Base-by-base conservation (phyloP, 1,284 basidiomycete species). In the Cutaneotrichosporon arboriforme region DNA sequence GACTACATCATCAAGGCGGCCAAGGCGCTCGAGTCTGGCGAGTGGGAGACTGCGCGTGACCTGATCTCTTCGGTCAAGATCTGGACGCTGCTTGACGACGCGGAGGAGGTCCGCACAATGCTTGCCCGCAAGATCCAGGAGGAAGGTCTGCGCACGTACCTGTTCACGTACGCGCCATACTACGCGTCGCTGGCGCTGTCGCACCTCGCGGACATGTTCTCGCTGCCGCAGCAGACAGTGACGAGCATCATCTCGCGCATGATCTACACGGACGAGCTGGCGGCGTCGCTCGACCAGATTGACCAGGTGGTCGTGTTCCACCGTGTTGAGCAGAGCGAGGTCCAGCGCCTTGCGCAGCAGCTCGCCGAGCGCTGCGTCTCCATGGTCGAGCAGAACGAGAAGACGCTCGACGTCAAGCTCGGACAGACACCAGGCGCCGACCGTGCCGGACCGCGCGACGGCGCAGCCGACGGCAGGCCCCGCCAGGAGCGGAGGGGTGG, bases 1-100 rank as follows among this genome's bases (percentile, higher is more conserved):
- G 96, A 99, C 73, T 94, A 98, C 75, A 94, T 99, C 74, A 97
- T 98, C 90, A 94, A 97, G 76, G 96, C 96, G 4, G 89, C 88
- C 76, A 96, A 93, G 77, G 93, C 96, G 4, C 77, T 98, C 51
- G 92, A 97, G 77, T 85, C 88, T 59, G 94, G 96, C 45, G 91
- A 98, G 67, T 99, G 96, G 96, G 88, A 94, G 74, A 85, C 86
- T 68, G 96, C 91, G 69, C 83, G 87, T 49, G 90, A 97, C 70
- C 80, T 98, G 49, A 85, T 99, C 58, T 83, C 90, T 67, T 86
- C 87, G 64, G 97, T 98, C 80, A 97, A 97, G 78, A 93, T 98
- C 50, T 98, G 96, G 96, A 85, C 84, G 68, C 78, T 99, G 58
- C 90, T 99, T 86, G 91, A 93, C 2, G 88, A 92, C 69, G 85